Base-by-base conservation (phyloP, 176 grass and related monocot species). In the Secale cereale region DNA sequence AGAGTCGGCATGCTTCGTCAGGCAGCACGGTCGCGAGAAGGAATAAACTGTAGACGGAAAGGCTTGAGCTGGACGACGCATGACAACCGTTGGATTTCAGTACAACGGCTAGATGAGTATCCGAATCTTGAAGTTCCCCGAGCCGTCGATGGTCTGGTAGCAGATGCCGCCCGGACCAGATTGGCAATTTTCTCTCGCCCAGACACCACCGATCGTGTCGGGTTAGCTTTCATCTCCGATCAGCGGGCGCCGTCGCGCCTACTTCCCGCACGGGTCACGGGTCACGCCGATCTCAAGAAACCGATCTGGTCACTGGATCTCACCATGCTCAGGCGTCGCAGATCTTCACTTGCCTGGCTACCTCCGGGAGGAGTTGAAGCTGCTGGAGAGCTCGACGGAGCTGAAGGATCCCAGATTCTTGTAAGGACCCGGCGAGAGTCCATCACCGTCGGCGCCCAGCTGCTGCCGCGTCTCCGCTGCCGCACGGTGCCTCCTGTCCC, bases 401-500 rank as follows among this genome's bases (percentile, higher is more conserved):
- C 84, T 91, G 28, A 98, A 94, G 7, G 96, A 91, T 8, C 82
- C 89, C 30, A 98, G 77, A 86, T 92, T 89, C 83, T 95, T 98
- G 81, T 98, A 98, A 6, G 91, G 87, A 15, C 93, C 91, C 57
- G 93, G 87, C 52, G 89, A 89, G 80, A 98, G 91, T 16, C 93
- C 88, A 6, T 94, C 89, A 71, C 68, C 86, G 46, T 22, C 84
- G 35, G 64, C 89, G 13, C 73, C 76, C 43, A 82, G 31, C 48
- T 52, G 69, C 74, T 61, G 28, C 40, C 82, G 75, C 25, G 46
- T 59, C 54, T 77, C 76, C 68, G 14, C 65, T 0, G 16, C 33
- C 27, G 26, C 4, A 6, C 79, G 81, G 40, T 59, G 27, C 78
- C 81, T 88, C 39, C 70, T 81, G 3, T 88, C 72, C 93, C 90